phyloP scores from a whole-genome alignment of 352 stramenopile species.

The Pythium phragmitis region DNA sequence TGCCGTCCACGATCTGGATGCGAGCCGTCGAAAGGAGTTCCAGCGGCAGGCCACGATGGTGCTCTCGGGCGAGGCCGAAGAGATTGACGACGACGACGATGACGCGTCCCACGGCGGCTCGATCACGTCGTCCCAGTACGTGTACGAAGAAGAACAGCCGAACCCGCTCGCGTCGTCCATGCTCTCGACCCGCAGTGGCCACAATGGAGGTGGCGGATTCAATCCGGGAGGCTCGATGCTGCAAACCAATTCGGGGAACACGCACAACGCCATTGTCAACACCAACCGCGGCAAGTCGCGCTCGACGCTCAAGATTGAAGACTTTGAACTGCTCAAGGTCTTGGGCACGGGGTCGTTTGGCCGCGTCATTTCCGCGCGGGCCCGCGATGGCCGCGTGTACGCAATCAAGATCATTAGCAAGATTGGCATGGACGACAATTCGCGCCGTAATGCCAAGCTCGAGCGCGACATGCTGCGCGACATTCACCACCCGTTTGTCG shows the following conservation, averaged over 20 bases:
- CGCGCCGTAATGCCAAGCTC: constrained; percentile 80
- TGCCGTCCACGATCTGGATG: constrained; percentile 75
- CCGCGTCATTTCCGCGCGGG: constrained; percentile 76
- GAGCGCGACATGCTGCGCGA: constrained; percentile 95
- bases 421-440: constrained; percentile 85
- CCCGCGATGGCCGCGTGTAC: constrained; percentile 68
- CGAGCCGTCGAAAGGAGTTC: constrained; percentile 41
- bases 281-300: constrained; percentile 68
- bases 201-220: not conserved
- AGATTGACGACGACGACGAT: constrained; percentile 70
- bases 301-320: constrained; percentile 79
- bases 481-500: constrained; percentile 96
- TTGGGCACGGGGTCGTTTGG: constrained; percentile 84
- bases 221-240: not conserved
- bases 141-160: constrained; percentile 53
- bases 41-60: constrained; percentile 61
- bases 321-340: constrained; percentile 87
- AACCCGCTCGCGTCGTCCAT: constrained; percentile 30
- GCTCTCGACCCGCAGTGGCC: constrained; percentile 11
- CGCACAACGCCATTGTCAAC: constrained; percentile 13
- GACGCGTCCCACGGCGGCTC: constrained; percentile 51
- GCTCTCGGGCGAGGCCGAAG: constrained; percentile 70
- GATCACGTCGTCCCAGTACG: constrained; percentile 48
- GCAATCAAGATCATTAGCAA: constrained; percentile 90
- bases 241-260: constrained; percentile 8